Evolutionary conservation across 1,284 basidiomycete genomes (phyloP).

Genomic region (Ceratobasidium sp.): DNA sequence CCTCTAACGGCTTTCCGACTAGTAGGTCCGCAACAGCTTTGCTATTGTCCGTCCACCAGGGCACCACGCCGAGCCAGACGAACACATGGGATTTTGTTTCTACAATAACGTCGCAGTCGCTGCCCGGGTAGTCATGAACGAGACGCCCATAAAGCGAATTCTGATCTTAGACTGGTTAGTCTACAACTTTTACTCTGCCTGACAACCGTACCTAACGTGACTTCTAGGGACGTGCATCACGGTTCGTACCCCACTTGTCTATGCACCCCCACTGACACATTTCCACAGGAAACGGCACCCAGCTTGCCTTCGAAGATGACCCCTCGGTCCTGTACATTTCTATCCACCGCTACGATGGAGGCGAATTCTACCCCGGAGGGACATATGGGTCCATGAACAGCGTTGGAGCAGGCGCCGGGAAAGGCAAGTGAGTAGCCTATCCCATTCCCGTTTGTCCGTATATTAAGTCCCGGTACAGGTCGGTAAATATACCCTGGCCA

Average conservation of each 20-base stretch:
- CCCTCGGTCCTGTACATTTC: conserved; percentile 94
- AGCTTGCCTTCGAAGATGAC: conserved; percentile 93
- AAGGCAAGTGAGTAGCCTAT: conserved; percentile 74
- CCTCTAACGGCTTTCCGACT: background rate
- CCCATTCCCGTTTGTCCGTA: background rate
- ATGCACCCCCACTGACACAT: background rate
- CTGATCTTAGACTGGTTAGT: conserved; percentile 94
- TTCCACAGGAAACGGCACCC: conserved; percentile 88
- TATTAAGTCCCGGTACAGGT: conserved; percentile 56
- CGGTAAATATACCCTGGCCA: conserved; percentile 97
- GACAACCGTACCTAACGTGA: conserved; percentile 39
- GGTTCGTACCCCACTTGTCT: conserved; percentile 55
- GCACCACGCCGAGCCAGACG: conserved; percentile 97
- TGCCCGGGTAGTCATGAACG: conserved; percentile 75
- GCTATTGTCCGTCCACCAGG: conserved; percentile 97
- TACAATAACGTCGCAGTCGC: conserved; percentile 99
- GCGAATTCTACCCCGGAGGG: conserved; percentile 90
- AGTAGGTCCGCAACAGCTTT: conserved; percentile 70
- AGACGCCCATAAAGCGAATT: conserved; percentile 75
- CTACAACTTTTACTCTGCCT: background rate
- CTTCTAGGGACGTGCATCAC: conserved; percentile 94
- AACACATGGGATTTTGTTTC: conserved; percentile 99
- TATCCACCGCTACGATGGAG: conserved; percentile 91
- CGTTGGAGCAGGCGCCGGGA: conserved; percentile 81
- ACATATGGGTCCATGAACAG: conserved; percentile 86